phyloP scores from a whole-genome alignment of 2,329 filamentous ascomycete species.

The Trichophyton verrucosum region DNA sequence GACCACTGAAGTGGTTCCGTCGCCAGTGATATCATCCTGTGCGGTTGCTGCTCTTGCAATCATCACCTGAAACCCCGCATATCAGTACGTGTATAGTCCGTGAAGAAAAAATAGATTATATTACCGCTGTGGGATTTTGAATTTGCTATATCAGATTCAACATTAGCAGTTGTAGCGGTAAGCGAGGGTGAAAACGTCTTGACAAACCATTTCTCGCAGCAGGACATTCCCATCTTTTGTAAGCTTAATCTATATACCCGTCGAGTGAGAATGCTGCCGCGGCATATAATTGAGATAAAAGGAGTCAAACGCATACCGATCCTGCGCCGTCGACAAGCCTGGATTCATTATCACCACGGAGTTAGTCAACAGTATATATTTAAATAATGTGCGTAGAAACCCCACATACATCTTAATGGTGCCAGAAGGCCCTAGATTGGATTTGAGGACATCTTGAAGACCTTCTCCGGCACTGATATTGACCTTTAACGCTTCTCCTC shows the following conservation, averaged over 20 bases:
- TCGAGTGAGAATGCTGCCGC: not conserved
- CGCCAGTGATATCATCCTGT: conserved; percentile 95
- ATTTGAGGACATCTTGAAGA: conserved; percentile 85
- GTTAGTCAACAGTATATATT: conserved; percentile 19
- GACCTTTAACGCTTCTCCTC: conserved; percentile 90
- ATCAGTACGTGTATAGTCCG: conserved; percentile 6
- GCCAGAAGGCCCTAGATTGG: conserved; percentile 83
- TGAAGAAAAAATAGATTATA: conserved; percentile 12
- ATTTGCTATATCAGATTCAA: conserved; percentile 51
- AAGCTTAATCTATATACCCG: conserved; percentile 65
- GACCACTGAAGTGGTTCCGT: conserved; percentile 94
- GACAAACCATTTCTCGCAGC: conserved; percentile 50
- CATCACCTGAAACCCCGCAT: conserved; percentile 40
- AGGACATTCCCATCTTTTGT: conserved; percentile 96
- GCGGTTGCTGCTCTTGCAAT: conserved; percentile 77
- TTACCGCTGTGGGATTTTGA: conserved; percentile 90
- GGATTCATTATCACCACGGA: conserved; percentile 19
- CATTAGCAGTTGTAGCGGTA: not conserved
- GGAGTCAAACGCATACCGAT: conserved; percentile 32
- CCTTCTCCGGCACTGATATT: conserved; percentile 97
- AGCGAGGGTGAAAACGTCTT: conserved; percentile 1
- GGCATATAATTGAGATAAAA: not conserved
- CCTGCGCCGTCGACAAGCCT: conserved; percentile 53
- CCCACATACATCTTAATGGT: conserved; percentile 79
- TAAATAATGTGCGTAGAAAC: not conserved